A percentile compares a stretch with the other conserved stretches of the same genome.
Evolutionary conservation across 768 basidiomycete genomes (phyloP).

Genomic region (Baorangia bicolor): DNA sequence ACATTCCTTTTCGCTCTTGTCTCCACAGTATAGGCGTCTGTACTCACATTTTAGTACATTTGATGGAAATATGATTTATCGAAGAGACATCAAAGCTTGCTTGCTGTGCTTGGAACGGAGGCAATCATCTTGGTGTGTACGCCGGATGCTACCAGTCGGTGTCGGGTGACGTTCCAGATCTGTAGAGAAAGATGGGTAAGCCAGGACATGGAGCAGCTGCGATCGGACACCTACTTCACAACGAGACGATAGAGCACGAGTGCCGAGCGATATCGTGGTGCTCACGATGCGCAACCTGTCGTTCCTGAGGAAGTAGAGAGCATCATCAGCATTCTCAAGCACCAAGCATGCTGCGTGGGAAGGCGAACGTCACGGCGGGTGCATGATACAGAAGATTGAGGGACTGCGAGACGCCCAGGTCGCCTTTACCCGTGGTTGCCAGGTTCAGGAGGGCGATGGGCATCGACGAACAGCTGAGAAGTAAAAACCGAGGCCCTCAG

Average conservation of each 20-base stretch:
- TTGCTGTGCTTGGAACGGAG: constrained; percentile 23
- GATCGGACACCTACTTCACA: constrained; percentile 41
- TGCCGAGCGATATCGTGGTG: constrained; percentile 50
- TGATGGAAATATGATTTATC: constrained; percentile 14
- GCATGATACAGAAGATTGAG: constrained; percentile 55
- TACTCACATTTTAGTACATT: constrained; percentile 9
- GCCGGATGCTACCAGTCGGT: constrained; percentile 53
- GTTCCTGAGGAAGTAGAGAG: constrained; percentile 34
- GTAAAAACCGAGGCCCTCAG: not conserved
- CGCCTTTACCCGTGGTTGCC: constrained; percentile 26
- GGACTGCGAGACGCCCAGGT: constrained; percentile 48
- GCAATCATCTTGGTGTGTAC: constrained; percentile 57
- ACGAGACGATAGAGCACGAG: constrained; percentile 45
- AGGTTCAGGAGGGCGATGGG: constrained; percentile 38
- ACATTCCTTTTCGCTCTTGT: constrained; percentile 9
- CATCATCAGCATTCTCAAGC: not conserved
- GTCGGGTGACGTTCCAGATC: constrained; percentile 58
- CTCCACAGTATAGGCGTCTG: constrained; percentile 1
- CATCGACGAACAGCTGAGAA: constrained; percentile 48
- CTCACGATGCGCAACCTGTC: constrained; percentile 52
- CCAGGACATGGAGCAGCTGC: not conserved
- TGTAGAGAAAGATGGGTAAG: constrained; percentile 16
- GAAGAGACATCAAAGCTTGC: constrained; percentile 20
- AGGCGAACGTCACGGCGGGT: constrained; percentile 45
- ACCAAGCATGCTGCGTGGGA: not conserved